These are phyloP conservation scores for Raddia guianensis DNA, from an alignment of 176 grass and related monocot species.

Conservation along the genomic window DNA sequence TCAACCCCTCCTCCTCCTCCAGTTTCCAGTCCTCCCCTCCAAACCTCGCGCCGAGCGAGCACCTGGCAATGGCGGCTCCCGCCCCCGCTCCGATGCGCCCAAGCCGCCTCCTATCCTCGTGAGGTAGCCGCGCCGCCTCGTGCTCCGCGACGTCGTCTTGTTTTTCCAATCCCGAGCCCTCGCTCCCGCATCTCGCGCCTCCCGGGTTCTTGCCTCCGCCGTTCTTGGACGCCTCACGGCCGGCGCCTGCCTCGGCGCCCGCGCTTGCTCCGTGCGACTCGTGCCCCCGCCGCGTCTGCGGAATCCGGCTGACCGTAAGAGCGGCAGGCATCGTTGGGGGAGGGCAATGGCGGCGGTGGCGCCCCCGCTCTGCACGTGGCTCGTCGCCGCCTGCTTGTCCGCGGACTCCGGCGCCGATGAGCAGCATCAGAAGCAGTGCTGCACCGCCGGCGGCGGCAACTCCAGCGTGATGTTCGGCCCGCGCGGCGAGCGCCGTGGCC, in stretches of 20 bases:
- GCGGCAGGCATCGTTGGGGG: background rate
- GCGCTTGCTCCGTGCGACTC: background rate
- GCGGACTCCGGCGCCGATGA: constrained; percentile 49
- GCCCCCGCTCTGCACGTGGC: constrained; percentile 75
- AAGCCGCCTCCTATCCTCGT: constrained; percentile 36
- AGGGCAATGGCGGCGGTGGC: constrained; percentile 61
- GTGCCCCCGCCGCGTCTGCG: background rate
- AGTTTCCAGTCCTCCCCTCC: constrained; percentile 37
- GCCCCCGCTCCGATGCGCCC: constrained; percentile 22
- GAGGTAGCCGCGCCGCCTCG: constrained; percentile 41
- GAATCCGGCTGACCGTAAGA: constrained; percentile 36
- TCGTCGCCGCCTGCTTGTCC: constrained; percentile 67
- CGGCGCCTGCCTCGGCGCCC: background rate
- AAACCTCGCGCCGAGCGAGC: constrained; percentile 55
- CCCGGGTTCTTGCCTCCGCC: background rate
- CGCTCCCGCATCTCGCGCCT: constrained; percentile 37
- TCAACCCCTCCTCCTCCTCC: constrained; percentile 10
- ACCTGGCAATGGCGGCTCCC: constrained; percentile 50
- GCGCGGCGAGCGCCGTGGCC: constrained; percentile 44
- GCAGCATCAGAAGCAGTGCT: constrained; percentile 29
- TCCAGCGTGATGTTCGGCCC: constrained; percentile 41
- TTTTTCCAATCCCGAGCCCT: constrained; percentile 18
- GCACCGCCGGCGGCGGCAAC: constrained; percentile 24
- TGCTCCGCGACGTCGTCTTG: background rate
- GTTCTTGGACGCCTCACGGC: background rate